phyloP scores from a whole-genome alignment of 805 yeast species.

The Saturnispora kantuleensis region DNA sequence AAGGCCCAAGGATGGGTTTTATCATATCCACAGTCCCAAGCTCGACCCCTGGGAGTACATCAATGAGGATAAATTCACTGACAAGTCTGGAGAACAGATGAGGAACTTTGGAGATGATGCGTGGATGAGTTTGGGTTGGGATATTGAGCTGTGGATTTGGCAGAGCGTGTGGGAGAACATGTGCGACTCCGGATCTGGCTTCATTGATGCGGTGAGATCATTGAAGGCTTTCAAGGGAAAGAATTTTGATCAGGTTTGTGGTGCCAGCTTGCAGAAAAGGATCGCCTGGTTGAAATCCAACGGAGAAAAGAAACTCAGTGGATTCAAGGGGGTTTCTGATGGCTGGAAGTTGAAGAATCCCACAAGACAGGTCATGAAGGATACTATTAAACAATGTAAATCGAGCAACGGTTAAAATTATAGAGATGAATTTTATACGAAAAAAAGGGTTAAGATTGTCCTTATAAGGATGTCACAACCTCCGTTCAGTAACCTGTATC shows the following conservation, averaged over 20 bases:
- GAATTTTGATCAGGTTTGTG: constrained; percentile 17
- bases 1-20: constrained; percentile 20
- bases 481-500: constrained; percentile 29
- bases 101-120: constrained; percentile 22
- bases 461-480: neutral
- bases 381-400: neutral
- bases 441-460: neutral
- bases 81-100: constrained; percentile 12
- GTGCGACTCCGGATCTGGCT: constrained; percentile 13
- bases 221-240: constrained; percentile 17
- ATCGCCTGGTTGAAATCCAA: constrained; percentile 19
- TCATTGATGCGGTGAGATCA: constrained; percentile 3
- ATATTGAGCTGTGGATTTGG: constrained; percentile 22
- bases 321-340: neutral
- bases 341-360: constrained; percentile 11
- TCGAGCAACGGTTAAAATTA: neutral
- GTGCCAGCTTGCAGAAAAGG: constrained; percentile 13
- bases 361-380: constrained; percentile 3
- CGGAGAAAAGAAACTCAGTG: constrained; percentile 9
- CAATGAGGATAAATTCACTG: constrained; percentile 14
- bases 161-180: constrained; percentile 14
- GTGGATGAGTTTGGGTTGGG: constrained; percentile 14
- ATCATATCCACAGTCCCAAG: constrained; percentile 43
- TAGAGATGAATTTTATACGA: neutral
- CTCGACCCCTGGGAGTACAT: constrained; percentile 36